These are phyloP conservation scores for Lachnellula arida DNA, from an alignment of 2,329 filamentous ascomycete genomes.

Conservation along the genomic window DNA sequence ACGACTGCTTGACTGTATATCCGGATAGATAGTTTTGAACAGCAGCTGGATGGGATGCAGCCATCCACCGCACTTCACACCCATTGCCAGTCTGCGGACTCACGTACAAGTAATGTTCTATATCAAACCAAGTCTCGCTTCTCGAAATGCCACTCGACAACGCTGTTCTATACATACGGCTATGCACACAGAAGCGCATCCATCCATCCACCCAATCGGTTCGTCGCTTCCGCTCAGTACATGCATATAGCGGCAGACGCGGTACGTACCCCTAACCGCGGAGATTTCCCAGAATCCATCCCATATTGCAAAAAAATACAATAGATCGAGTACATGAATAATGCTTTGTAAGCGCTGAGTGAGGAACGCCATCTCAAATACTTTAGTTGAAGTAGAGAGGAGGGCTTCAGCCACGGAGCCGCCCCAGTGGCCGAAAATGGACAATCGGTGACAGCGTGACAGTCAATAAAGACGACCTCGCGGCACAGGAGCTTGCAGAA, in stretches of 20 bases:
- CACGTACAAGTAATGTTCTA: too few species aligned
- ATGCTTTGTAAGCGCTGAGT: not conserved
- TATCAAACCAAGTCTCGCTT: too few species aligned
- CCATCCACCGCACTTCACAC: not conserved
- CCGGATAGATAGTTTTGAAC: not conserved
- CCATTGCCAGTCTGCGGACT: too few species aligned
- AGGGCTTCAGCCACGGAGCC: not conserved
- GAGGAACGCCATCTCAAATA: not conserved
- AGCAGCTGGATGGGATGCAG: not conserved
- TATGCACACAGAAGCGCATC: too few species aligned
- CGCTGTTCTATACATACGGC: too few species aligned
- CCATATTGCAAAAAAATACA: not conserved
- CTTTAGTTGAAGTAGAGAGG: not conserved
- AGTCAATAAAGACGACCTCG: not conserved
- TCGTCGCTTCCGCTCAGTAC: too few species aligned
- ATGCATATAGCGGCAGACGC: too few species aligned
- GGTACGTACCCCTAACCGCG: too few species aligned
- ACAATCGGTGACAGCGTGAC: not conserved
- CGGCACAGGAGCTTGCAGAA: not conserved
- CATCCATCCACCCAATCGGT: too few species aligned
- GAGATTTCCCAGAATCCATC: not conserved
- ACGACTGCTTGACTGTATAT: not conserved
- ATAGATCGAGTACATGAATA: not conserved
- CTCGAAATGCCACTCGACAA: too few species aligned
- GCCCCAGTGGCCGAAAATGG: not conserved